phyloP scores from a whole-genome alignment of 192 early-diverging fungal genomes.

The Backusella psychrophila region DNA sequence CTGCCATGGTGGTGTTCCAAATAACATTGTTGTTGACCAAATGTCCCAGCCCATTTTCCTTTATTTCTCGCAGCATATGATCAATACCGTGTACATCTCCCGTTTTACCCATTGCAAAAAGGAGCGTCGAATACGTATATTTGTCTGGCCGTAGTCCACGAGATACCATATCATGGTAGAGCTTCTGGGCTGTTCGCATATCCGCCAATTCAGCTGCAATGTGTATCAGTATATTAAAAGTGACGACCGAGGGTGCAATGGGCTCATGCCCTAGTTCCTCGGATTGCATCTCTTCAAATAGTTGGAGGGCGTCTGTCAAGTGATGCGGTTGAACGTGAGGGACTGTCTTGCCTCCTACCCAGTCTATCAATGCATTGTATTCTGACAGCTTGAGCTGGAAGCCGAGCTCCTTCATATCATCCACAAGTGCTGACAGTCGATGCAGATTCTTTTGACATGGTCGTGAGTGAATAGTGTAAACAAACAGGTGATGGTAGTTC shows the following conservation, averaged over 20 bases:
- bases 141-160: slow-evolving; percentile 19
- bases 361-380: slow-evolving; percentile 36
- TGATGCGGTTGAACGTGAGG: slow-evolving; percentile 20
- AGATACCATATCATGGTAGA: slow-evolving; percentile 37
- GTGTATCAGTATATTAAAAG: slow-evolving; percentile 34
- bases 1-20: slow-evolving; percentile 30
- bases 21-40: slow-evolving; percentile 21
- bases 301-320: slow-evolving; percentile 27
- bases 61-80: slow-evolving; percentile 16
- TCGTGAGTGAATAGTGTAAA: slow-evolving; percentile 14
- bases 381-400: slow-evolving; percentile 19
- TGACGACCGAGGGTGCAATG: slow-evolving; percentile 23
- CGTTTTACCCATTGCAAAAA: slow-evolving; percentile 21
- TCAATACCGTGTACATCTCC: slow-evolving; percentile 31
- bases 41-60: neutral
- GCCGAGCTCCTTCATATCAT: slow-evolving; percentile 28
- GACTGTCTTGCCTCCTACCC: slow-evolving; percentile 32
- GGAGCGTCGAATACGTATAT: slow-evolving; percentile 30
- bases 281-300: slow-evolving; percentile 32
- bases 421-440: slow-evolving; percentile 24
- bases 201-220: slow-evolving; percentile 26
- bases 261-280: neutral
- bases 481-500: slow-evolving; percentile 24
- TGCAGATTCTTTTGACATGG: slow-evolving; percentile 28
- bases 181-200: slow-evolving; percentile 32